Evolutionary conservation across 495 filamentous ascomycete genomes (phyloP), one percentile per base, ranked within the genome.

Genomic region (Friedmanniomyces endolithicus): DNA sequence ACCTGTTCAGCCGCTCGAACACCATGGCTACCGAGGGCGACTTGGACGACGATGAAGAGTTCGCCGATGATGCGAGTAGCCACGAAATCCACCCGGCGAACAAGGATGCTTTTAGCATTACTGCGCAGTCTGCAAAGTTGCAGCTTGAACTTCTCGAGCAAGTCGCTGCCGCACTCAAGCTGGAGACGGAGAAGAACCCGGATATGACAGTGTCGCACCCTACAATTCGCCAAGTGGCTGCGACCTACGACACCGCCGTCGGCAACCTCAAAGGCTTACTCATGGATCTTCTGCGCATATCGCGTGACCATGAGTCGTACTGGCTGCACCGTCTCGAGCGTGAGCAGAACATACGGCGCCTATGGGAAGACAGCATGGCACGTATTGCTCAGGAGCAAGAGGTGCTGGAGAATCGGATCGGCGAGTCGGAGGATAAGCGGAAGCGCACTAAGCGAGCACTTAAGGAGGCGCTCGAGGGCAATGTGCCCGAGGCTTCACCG

Each of bases 321-420:
- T 98, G 92, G 92, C 89, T 95, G 67, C 90, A 92, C 66, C 81
- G 92, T 16, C 76, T 98, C 25, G 88, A 90, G 63, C 82, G 87
- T 34, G 92, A 98, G 68, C 82, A 81, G 31, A 81, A 90, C 64
- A 80, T 96, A 63, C 81, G 92, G 25, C 81, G 85, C 43, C 83
- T 98, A 78, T 98, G 94, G 92, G 92, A 98, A 72, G 94, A 97
- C 58, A 97, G 88, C 70, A 97, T 98, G 92, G 86, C 89, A 6
- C 80, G 84, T 48, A 82, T 98, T 22, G 92, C 89, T 27, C 80
- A 83, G 53, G 92, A 98, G 65, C 92, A 98, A 58, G 94, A 97
- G 69, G 80, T 85, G 25, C 75, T 98, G 0, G 86, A 97, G 64
- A 84, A 77, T 20, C 82, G 82, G 57, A 87, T 95, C 61, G 87